These are phyloP conservation scores for Pleurotus sapidus DNA, from an alignment of 768 basidiomycete genomes.

Conservation along the genomic window DNA sequence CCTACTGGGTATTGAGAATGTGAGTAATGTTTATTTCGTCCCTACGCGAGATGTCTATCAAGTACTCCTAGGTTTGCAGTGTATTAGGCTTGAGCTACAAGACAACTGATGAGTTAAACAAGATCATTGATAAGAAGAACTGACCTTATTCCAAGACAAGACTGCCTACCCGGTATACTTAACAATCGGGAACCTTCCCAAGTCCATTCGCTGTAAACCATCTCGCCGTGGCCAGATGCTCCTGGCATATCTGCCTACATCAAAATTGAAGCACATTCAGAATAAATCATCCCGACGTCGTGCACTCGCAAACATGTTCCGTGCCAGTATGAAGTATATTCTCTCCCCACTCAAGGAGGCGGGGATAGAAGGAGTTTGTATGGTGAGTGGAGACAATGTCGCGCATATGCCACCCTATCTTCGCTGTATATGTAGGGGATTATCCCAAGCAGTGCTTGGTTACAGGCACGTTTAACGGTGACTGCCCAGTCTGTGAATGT, in stretches of 20 bases:
- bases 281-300: conserved; percentile 22
- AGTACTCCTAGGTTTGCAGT: background rate
- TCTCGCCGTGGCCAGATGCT: conserved; percentile 30
- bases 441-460: conserved; percentile 38
- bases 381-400: conserved; percentile 30
- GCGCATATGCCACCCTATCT: conserved; percentile 28
- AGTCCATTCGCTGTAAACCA: conserved; percentile 26
- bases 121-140: background rate
- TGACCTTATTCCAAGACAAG: conserved; percentile 35
- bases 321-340: conserved; percentile 27
- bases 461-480: too few relatives aligned
- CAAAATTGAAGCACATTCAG: conserved; percentile 26
- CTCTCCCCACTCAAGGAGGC: conserved; percentile 24
- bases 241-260: conserved; percentile 38
- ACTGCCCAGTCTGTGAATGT: too few relatives aligned
- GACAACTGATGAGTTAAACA: background rate
- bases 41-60: too few relatives aligned
- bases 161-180: conserved; percentile 40
- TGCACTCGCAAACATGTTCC: conserved; percentile 31
- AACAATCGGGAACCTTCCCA: conserved; percentile 36
- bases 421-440: conserved; percentile 35
- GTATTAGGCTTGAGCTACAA: background rate
- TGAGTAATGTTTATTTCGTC: too few relatives aligned
- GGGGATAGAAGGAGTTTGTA: conserved; percentile 24
- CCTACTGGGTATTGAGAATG: background rate